A percentile compares a stretch with the other conserved stretches of the same genome.
Conservation (phyloP, 2,329 filamentous ascomycete genomes). For the Lachnellula suecica region DNA sequence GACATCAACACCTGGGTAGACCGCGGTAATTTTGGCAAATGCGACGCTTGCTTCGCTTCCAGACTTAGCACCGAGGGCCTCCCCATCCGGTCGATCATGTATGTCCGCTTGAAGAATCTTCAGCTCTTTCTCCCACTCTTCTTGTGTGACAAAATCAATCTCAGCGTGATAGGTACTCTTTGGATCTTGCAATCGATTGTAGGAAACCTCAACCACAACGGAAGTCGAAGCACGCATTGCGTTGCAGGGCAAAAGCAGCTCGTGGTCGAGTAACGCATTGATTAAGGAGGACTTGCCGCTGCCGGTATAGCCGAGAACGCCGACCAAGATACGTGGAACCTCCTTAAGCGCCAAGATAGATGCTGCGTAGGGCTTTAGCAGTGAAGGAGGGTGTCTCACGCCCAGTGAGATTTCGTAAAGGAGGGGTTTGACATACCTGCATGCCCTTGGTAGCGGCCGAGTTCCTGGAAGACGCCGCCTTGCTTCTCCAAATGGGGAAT, state of each 20-base stretch:
- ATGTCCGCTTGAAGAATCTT: constrained; percentile 39
- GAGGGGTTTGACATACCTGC: no score
- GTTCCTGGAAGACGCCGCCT: no score
- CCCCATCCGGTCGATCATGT: constrained; percentile 34
- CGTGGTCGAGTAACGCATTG: constrained; percentile 41
- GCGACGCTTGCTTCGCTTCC: constrained; percentile 31
- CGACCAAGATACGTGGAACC: no score
- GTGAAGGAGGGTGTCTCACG: no score
- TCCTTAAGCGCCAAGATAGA: no score
- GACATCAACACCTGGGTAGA: constrained; percentile 37
- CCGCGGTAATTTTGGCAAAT: constrained; percentile 43
- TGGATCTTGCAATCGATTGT: constrained; percentile 37
- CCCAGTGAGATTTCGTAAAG: no score
- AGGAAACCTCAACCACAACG: constrained; percentile 46
- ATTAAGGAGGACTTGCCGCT: constrained; percentile 19
- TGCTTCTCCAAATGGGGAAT: no score
- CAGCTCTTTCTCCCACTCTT: constrained; percentile 43
- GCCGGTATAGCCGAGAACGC: constrained; percentile 20
- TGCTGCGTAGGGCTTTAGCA: no score
- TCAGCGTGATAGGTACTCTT: constrained; percentile 37
- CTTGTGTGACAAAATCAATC: constrained; percentile 42
- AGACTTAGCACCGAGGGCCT: constrained; percentile 32
- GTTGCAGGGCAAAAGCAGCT: constrained; percentile 45
- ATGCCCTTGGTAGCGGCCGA: no score
- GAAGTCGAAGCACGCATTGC: constrained; percentile 49